Percentiles rank a stretch among this genome's conserved stretches.
Evolutionary conservation across 352 stramenopile species (phyloP).

Genomic region (Pythium aristosporum): DNA sequence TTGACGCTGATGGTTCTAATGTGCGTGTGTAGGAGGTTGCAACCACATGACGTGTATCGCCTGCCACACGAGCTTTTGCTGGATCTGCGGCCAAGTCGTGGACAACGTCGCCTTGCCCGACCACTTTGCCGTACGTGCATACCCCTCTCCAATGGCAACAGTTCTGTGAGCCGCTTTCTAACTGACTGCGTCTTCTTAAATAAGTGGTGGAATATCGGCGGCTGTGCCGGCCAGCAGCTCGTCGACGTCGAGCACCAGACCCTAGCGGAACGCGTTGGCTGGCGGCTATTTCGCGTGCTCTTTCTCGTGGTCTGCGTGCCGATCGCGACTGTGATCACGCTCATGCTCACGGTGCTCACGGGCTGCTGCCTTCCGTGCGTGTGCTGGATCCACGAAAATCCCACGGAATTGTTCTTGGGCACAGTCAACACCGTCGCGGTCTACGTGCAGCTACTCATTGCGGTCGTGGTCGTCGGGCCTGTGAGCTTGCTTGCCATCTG

Average conservation of each 20-base stretch:
- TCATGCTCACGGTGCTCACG: slow-evolving; percentile 19
- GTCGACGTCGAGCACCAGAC: slow-evolving; percentile 29
- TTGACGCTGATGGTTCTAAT: neutral
- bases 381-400: slow-evolving; percentile 26
- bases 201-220: slow-evolving; percentile 79
- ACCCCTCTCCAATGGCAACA: neutral
- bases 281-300: slow-evolving; percentile 14
- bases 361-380: slow-evolving; percentile 26
- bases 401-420: slow-evolving; percentile 16
- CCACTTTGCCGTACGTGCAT: slow-evolving; percentile 58
- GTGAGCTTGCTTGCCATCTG: slow-evolving; percentile 12
- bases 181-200: neutral
- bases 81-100: slow-evolving; percentile 85
- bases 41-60: slow-evolving; percentile 92
- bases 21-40: slow-evolving; percentile 60
- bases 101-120: slow-evolving; percentile 84
- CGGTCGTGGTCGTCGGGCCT: slow-evolving; percentile 13
- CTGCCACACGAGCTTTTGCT: slow-evolving; percentile 88
- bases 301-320: slow-evolving; percentile 24
- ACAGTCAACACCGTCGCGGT: slow-evolving; percentile 23
- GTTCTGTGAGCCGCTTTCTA: neutral
- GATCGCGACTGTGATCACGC: slow-evolving; percentile 12
- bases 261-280: slow-evolving; percentile 16
- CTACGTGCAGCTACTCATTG: slow-evolving; percentile 17
- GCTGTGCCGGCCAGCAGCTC: slow-evolving; percentile 75